These are phyloP conservation scores for Allomyces macrogynus DNA, from an alignment of 192 early-diverging fungal species.

Conservation along the genomic window DNA sequence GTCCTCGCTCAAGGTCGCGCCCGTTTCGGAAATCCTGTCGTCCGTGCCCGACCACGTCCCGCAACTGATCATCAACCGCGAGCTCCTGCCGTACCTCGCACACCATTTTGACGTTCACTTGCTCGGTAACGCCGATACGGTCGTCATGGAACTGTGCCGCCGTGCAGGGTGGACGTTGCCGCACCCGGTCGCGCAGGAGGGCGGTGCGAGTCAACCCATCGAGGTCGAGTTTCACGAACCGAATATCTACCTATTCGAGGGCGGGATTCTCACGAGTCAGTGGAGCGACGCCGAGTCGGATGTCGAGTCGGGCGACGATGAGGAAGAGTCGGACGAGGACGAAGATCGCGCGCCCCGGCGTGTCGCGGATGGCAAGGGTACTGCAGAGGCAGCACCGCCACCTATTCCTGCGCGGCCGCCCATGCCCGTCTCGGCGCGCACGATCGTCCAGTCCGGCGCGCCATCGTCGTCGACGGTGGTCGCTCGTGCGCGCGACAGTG, in stretches of 20 bases:
- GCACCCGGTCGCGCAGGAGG: conserved; percentile 14
- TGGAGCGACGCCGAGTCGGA: neutral
- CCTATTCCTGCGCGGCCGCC: neutral
- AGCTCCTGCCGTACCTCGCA: conserved; percentile 55
- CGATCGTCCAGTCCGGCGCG: neutral
- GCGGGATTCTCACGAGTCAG: neutral
- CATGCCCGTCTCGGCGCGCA: neutral
- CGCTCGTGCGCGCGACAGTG: neutral
- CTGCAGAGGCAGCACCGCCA: neutral
- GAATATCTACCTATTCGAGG: neutral
- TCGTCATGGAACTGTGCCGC: conserved; percentile 55
- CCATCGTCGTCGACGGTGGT: too few relatives aligned
- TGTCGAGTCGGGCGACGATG: neutral
- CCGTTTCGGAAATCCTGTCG: conserved; percentile 77
- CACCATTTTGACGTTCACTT: conserved; percentile 68
- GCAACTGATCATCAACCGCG: conserved; percentile 81
- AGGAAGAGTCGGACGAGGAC: neutral
- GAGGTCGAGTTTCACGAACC: neutral
- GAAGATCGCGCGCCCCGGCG: neutral
- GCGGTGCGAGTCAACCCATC: neutral
- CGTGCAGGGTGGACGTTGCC: conserved; percentile 53
- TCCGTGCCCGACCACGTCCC: conserved; percentile 56
- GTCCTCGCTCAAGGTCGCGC: conserved; percentile 81
- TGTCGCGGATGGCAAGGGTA: too few relatives aligned
- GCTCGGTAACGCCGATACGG: conserved; percentile 64